Percentiles rank a stretch among this genome's conserved stretches.
These are phyloP conservation scores for Collybiopsis confluens DNA, from an alignment of 768 basidiomycete genomes.

Conservation along the genomic window DNA sequence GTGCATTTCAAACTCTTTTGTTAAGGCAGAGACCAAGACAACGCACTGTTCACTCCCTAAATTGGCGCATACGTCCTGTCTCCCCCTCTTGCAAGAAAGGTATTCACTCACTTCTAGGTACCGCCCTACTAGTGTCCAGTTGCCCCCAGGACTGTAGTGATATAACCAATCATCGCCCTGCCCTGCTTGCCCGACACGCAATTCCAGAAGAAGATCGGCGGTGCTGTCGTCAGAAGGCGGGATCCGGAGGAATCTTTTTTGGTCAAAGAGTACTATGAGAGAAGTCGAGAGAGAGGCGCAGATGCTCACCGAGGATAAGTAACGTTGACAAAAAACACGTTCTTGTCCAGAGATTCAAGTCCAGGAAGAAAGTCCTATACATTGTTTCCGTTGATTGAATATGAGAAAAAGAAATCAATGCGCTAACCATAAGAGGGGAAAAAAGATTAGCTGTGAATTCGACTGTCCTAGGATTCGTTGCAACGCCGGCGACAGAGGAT, in stretches of 20 bases:
- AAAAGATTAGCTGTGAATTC: slow-evolving; percentile 24
- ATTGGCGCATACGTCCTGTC: neutral
- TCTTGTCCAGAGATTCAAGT: slow-evolving; percentile 24
- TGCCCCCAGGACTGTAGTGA: slow-evolving; percentile 23
- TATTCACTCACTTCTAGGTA: slow-evolving; percentile 26
- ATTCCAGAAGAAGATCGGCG: slow-evolving; percentile 28
- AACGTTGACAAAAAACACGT: slow-evolving; percentile 27
- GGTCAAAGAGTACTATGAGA: neutral
- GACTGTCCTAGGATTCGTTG: slow-evolving; percentile 19
- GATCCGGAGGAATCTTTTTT: slow-evolving; percentile 3
- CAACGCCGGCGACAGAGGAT: slow-evolving; percentile 23
- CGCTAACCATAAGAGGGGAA: slow-evolving; percentile 17
- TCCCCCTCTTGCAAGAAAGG: neutral
- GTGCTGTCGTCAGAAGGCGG: neutral
- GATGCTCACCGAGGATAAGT: slow-evolving; percentile 30
- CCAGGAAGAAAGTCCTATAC: slow-evolving; percentile 28
- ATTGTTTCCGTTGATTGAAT: neutral
- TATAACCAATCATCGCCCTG: slow-evolving; percentile 35
- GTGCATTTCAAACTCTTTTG: neutral
- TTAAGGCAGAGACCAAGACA: neutral
- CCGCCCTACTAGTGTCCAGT: slow-evolving; percentile 25
- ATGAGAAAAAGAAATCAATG: neutral
- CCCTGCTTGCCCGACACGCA: slow-evolving; percentile 30
- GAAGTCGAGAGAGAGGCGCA: slow-evolving; percentile 11
- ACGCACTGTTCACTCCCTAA: slow-evolving; percentile 31